phyloP scores from a whole-genome alignment of 345 rosid species.

The Bretschneidera sinensis region DNA sequence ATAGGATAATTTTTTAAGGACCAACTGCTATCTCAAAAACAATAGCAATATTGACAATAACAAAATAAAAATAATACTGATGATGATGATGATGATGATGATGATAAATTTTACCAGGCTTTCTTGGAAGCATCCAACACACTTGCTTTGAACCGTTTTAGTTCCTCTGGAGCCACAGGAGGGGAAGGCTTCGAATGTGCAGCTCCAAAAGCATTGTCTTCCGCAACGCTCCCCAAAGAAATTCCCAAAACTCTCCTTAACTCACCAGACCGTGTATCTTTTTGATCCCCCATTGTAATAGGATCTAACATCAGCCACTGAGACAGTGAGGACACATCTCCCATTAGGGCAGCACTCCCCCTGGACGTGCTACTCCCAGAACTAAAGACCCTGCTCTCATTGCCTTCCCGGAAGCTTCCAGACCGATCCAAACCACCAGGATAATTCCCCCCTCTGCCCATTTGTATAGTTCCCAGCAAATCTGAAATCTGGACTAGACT shows the following conservation, averaged over 20 bases:
- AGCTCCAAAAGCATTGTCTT: conserved; percentile 42
- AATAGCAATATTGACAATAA: no score
- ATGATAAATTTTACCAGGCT: conserved; percentile 37
- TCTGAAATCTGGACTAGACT: not conserved
- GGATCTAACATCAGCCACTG: conserved; percentile 40
- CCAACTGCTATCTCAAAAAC: not conserved
- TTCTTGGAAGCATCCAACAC: conserved; percentile 26
- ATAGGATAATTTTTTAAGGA: conserved; percentile 2
- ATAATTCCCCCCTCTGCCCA: conserved; percentile 40
- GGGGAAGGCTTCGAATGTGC: conserved; percentile 37
- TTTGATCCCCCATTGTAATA: conserved; percentile 40
- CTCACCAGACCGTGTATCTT: conserved; percentile 32
- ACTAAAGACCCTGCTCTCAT: conserved; percentile 32
- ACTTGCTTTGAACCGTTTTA: conserved; percentile 38
- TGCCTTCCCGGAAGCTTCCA: conserved; percentile 45
- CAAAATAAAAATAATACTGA: no score
- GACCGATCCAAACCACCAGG: conserved; percentile 40
- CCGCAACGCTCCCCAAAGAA: conserved; percentile 30
- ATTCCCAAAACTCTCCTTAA: conserved; percentile 42
- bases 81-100: no score
- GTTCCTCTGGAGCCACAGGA: conserved; percentile 39
- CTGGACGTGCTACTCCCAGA: conserved; percentile 30
- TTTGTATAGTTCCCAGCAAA: conserved; percentile 35
- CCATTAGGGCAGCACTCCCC: conserved; percentile 23
- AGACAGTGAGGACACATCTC: conserved; percentile 24